Base-by-base conservation (phyloP, 352 stramenopile species). In the Globisporangium takayamanum region DNA sequence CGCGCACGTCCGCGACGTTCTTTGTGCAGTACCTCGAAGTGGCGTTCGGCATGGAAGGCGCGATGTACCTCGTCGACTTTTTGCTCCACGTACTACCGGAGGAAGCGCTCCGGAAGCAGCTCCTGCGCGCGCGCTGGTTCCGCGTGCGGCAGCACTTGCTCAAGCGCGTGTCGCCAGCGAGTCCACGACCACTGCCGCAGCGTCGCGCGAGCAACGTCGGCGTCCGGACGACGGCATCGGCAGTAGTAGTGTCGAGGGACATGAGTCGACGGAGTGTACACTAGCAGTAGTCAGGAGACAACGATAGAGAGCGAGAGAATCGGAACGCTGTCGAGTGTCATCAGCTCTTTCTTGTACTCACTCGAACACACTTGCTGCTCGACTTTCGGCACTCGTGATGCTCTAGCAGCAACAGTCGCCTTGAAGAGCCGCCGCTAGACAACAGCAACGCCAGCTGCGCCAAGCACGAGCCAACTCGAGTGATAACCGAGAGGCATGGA, bases 1-100 rank as follows among this genome's bases (percentile, higher is more conserved):
- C 68, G 10, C 69, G 71, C 18, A 86, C 69, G 3, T 71, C 79
- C 1, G 80, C 77, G 5, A 63, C 48, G 18, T 73, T 80, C 52
- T 94, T 92, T 45, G 74, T 87, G 57, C 78, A 89, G 67, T 94
- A 92, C 59, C 54, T 94, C 22, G 84, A 92, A 51, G 63, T 92
- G 15, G 76, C 80, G n/a, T 94, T 94, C 58, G 80, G 82, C 39
- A 42, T 82, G 36, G 79, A 89, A 22, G 82, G 82, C 33, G 83
- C 78, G 0, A 70, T 63, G 16, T 94, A 92, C 55, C 72, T 94
- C 20, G 80, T 91, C 16, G 84, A 94, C 60, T 92, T 94, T 56
- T 50, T 94, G 53, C 71, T 92, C 36, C 72, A 92, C 50, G 81
- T 94, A 22, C 68, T 94, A 28, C 84, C 84, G 0, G 79, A 92